phyloP scores from a whole-genome alignment of 768 basidiomycete species.

The Serendipita sp. region DNA sequence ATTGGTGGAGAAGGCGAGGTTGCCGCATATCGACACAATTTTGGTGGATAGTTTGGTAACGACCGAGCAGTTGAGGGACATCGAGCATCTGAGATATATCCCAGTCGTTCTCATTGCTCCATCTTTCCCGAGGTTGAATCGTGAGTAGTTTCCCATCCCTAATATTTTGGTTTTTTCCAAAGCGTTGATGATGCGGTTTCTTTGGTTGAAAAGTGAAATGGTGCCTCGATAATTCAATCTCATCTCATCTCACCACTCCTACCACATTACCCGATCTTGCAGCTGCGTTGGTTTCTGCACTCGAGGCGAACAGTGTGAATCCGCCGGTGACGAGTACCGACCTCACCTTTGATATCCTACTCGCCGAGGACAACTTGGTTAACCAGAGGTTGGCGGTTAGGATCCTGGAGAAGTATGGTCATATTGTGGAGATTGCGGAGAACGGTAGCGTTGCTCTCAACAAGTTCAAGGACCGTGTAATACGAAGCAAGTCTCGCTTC shows the following conservation, averaged over 20 bases:
- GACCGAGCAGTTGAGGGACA: constrained; percentile 81
- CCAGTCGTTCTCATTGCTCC: constrained; percentile 58
- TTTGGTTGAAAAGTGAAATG: constrained; percentile 51
- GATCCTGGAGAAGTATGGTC: constrained; percentile 90
- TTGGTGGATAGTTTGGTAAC: constrained; percentile 78
- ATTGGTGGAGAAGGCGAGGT: constrained; percentile 62
- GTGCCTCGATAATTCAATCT: constrained; percentile 93
- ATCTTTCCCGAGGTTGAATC: constrained; percentile 54
- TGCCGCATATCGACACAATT: constrained; percentile 85
- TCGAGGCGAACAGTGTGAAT: constrained; percentile 87
- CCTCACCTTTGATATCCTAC: constrained; percentile 75
- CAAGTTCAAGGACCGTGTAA: constrained; percentile 65
- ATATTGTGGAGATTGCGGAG: constrained; percentile 91
- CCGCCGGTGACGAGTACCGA: constrained; percentile 76
- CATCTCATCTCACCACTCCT: constrained; percentile 85
- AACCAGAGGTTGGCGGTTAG: constrained; percentile 94
- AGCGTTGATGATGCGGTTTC: no score
- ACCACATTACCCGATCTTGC: constrained; percentile 76
- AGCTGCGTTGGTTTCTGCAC: constrained; percentile 79
- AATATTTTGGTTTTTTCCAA: no score
- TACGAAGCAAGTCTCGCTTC: constrained; percentile 48
- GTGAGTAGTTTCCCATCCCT: constrained; percentile 26
- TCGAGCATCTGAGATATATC: constrained; percentile 90
- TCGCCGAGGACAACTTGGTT: constrained; percentile 93
- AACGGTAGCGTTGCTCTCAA: constrained; percentile 91